Evolutionary conservation across 2,329 filamentous ascomycete species (phyloP).

Genomic region (Venturia effusa): DNA sequence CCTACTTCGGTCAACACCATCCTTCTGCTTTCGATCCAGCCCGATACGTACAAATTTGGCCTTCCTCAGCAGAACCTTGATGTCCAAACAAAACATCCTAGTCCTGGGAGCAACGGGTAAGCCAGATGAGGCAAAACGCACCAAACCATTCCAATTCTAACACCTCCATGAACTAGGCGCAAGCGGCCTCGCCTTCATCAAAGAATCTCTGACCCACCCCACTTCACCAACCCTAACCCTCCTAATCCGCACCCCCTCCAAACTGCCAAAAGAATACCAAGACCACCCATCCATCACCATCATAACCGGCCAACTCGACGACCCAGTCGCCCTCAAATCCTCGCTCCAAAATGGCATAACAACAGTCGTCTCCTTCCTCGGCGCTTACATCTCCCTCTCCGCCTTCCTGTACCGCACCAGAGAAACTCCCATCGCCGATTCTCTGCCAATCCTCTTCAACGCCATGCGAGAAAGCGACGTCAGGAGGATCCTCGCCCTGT

Average conservation of each 20-base stretch:
- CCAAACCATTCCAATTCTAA: background rate
- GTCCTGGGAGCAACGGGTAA: constrained; percentile 13
- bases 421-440: constrained; percentile 11
- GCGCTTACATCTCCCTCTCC: constrained; percentile 8
- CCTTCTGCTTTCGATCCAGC: too few relatives aligned
- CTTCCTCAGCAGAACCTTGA: too few relatives aligned
- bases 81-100: constrained; percentile 9
- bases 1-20: too few relatives aligned
- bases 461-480: constrained; percentile 6
- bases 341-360: constrained; percentile 3
- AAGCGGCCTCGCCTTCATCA: constrained; percentile 11
- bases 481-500: constrained; percentile 11
- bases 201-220: constrained; percentile 4
- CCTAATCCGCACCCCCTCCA: constrained; percentile 8
- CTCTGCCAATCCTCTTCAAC: constrained; percentile 4
- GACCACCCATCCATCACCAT: constrained; percentile 8
- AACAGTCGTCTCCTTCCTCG: constrained; percentile 11
- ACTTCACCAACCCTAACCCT: constrained; percentile 10
- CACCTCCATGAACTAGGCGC: background rate
- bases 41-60: too few relatives aligned
- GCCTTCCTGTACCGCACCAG: constrained; percentile 2
- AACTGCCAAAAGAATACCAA: constrained; percentile 4
- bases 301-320: constrained; percentile 11
- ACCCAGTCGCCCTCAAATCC: background rate
- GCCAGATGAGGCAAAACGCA: background rate